Conservation (phyloP, 306 rosid genomes). For the Mimosa pudica region DNA sequence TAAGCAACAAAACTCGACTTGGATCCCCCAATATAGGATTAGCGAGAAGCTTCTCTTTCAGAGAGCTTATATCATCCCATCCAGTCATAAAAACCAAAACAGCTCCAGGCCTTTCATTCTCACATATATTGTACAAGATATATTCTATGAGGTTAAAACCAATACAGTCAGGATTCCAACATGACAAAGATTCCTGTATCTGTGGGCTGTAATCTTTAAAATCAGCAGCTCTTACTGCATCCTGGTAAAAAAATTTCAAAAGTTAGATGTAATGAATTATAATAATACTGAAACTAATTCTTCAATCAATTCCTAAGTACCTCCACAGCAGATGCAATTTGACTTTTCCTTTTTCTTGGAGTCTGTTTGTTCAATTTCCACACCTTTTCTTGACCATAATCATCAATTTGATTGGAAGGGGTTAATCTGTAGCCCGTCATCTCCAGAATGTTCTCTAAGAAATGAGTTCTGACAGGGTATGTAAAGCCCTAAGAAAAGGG, state of each 20-base stretch:
- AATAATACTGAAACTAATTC: slow-evolving; percentile 34
- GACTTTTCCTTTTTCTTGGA: slow-evolving; percentile 97
- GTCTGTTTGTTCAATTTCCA: slow-evolving; percentile 94
- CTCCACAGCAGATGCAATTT: slow-evolving; percentile 87
- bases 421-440: slow-evolving; percentile 75
- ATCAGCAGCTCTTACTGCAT: slow-evolving; percentile 76
- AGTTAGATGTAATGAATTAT: slow-evolving; percentile 4
- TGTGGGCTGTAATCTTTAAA: slow-evolving; percentile 65
- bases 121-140: slow-evolving; percentile 77
- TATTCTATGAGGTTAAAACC: slow-evolving; percentile 86
- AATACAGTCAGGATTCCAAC: slow-evolving; percentile 93
- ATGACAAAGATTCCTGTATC: slow-evolving; percentile 83
- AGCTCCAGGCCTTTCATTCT: slow-evolving; percentile 82
- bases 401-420: slow-evolving; percentile 84
- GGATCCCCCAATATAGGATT: slow-evolving; percentile 80
- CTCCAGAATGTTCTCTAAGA: slow-evolving; percentile 89
- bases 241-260: slow-evolving; percentile 56
- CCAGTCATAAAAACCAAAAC: slow-evolving; percentile 98
- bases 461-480: slow-evolving; percentile 78
- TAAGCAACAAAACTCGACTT: slow-evolving; percentile 68
- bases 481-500: slow-evolving; percentile 68
- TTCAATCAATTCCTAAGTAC: slow-evolving; percentile 45
- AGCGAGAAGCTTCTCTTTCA: slow-evolving; percentile 78
- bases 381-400: slow-evolving; percentile 87
- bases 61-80: slow-evolving; percentile 92